These are phyloP conservation scores for Solanum raphanifolium DNA, from an alignment of 257 asterid genomes.

Conservation along the genomic window DNA sequence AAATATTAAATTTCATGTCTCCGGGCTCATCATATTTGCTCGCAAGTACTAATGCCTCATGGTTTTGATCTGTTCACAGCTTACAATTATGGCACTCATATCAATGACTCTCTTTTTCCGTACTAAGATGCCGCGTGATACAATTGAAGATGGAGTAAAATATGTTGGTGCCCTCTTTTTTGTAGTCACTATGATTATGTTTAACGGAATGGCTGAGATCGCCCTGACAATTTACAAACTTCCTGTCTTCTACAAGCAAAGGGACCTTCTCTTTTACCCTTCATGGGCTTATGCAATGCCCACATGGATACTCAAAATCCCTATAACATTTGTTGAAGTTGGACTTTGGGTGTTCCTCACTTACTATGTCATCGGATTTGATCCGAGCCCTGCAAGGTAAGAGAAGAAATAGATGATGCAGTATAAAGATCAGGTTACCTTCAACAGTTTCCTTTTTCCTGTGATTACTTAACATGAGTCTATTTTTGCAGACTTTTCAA, in stretches of 20 bases:
- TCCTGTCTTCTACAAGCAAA: conserved; percentile 43
- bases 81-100: conserved; percentile 9
- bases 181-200: conserved; percentile 7
- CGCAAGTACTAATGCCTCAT: neutral
- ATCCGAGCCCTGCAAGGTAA: conserved; percentile 35
- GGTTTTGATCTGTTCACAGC: conserved; percentile 1
- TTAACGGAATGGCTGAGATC: conserved; percentile 30
- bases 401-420: neutral
- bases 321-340: conserved; percentile 24
- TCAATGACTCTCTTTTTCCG: conserved; percentile 28
- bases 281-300: conserved; percentile 41
- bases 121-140: conserved; percentile 22
- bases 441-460: neutral
- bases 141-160: conserved; percentile 13
- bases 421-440: neutral
- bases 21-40: neutral
- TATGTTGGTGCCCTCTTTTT: conserved; percentile 20
- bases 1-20: neutral
- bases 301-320: conserved; percentile 26
- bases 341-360: conserved; percentile 20
- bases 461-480: neutral
- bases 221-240: conserved; percentile 28
- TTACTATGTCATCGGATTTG: conserved; percentile 46
- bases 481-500: conserved; percentile 32
- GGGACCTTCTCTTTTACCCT: conserved; percentile 35